Evolutionary conservation across 1,284 basidiomycete genomes (phyloP), one percentile per base, ranked within the genome.

Genomic region (Inonotus obliquus): DNA sequence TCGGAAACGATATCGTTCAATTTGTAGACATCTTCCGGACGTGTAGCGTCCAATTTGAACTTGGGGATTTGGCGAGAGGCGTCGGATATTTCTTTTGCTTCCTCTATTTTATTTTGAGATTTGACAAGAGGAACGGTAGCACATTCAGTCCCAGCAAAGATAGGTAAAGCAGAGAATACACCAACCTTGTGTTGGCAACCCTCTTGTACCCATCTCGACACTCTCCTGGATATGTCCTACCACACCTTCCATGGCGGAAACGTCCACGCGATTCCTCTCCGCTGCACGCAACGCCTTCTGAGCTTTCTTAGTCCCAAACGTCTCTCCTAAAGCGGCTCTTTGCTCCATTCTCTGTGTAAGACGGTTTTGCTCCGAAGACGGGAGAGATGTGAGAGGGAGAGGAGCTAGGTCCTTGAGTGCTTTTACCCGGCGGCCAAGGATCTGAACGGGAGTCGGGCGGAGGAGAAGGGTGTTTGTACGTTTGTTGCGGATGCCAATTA

Each of bases 281-380:
- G 84, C 83, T 1, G 92, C 89, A 61, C 84, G 84, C 68, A 97
- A 94, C 32, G 85, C 87, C 14, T 86, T 85, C 74, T 93, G 90
- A 41, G 93, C 92, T 72, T 96, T 97, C 75, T 93, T 92, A 13
- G 94, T 96, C 23, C 95, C 95, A 67, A 98, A 98, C 1, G 90
- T 85, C 71, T 93, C 88, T 35, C 95, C 95, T 1, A 98, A 83
- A n/a, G 83, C 79, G 63, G 85, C 91, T 29, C 89, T 82, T 38
- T 87, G 86, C 55, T 83, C 80, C 52, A 81, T 75, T 62, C 84
- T 86, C 65, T 86, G 81, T 10, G 80, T 79, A 14, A 78, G 73
- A n/a, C 41, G 41, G 19, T 21, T 4, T 21, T n/a, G 13, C 19
- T 44, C 41, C 10, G 41, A n/a, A 44, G 19, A 14, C 41, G 41